These are phyloP conservation scores for Madurella mycetomatis DNA, from an alignment of 2,329 filamentous ascomycete species.

Conservation along the genomic window DNA sequence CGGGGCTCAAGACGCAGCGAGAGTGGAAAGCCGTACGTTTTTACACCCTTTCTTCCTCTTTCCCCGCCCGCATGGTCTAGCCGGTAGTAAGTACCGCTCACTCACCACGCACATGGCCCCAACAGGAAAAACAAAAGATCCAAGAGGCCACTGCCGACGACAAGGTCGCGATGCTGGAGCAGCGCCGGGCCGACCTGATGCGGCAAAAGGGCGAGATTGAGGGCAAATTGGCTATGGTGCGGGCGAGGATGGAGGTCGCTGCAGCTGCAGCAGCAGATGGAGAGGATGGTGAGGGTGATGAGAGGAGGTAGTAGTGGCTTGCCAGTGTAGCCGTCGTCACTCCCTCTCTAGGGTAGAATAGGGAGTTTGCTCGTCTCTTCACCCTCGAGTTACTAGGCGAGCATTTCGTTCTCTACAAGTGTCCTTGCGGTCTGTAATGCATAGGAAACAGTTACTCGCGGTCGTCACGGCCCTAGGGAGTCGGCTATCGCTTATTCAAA, in stretches of 20 bases:
- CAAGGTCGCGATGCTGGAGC: conserved; percentile 30
- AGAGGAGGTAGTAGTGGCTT: neutral
- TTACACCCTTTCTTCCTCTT: neutral
- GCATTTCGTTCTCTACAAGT: no score
- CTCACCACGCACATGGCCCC: neutral
- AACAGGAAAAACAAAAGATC: conserved; percentile 22
- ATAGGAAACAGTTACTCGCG: no score
- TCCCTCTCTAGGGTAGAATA: no score
- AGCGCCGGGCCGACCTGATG: conserved; percentile 24
- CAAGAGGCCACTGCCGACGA: conserved; percentile 27
- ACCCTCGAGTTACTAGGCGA: no score
- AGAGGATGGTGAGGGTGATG: neutral
- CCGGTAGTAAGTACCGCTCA: neutral
- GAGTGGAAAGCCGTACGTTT: conserved; percentile 25
- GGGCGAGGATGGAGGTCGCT: conserved; percentile 25
- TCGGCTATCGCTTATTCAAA: neutral
- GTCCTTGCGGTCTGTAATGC: no score
- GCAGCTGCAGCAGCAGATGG: neutral
- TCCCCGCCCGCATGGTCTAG: no score
- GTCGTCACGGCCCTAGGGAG: no score
- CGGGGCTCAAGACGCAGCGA: conserved; percentile 30
- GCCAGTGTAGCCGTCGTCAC: neutral
- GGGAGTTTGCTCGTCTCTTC: no score
- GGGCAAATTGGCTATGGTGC: conserved; percentile 29
- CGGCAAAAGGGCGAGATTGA: conserved; percentile 28